Evolutionary conservation across 805 yeast species (phyloP), one percentile per base, ranked within the genome.

Genomic region (Metschnikowia shivogae): DNA sequence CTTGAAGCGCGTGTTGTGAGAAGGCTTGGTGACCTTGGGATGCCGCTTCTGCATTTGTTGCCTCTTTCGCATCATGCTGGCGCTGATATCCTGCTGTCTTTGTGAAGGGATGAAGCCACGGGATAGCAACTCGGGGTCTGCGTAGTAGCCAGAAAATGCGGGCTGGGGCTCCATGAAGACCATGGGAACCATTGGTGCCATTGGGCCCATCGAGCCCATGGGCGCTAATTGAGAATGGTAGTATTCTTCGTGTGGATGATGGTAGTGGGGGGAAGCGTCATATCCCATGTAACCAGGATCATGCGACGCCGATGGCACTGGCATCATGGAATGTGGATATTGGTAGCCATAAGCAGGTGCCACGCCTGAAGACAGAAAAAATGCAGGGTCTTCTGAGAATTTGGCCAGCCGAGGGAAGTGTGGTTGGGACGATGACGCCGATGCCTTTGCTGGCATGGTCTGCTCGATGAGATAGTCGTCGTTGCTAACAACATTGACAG

Each of bases 401-500:
- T 46, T 47, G 22, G 57, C 54, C 57, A 53, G 57, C 4, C 57
- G 49, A 5, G 55, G 57, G 10, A 49, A 38, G 28, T 36, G 43
- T 67, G 73, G 27, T 70, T 68, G 44, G 70, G 62, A 32, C 19
- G 48, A 29, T 11, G 39, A 34, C 32, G 34, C 29, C 20, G 42
- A 11, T 24, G 38, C 24, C 6, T 47, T 47, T 0, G 77, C 76
- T 22, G 78, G 77, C 24, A 67, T 68, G 0, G 81, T 71, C 50
- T 77, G 81, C 50, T 77, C 81, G 34, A 77, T 74, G 38, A 77
- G 55, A 42, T 74, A 72, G 43, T 75, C 78, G 37, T 74, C 78
- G 46, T 68, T 72, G 48, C 63, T 65, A 19, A 64, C 67, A 36
- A 74, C 62, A 48, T 70, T 49, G 28, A 51, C 44, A 11, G 60